Percentiles rank a stretch among this genome's conserved stretches.
Evolutionary conservation across 2,329 filamentous ascomycete genomes (phyloP).

Genomic region (Byssochlamys sp.): DNA sequence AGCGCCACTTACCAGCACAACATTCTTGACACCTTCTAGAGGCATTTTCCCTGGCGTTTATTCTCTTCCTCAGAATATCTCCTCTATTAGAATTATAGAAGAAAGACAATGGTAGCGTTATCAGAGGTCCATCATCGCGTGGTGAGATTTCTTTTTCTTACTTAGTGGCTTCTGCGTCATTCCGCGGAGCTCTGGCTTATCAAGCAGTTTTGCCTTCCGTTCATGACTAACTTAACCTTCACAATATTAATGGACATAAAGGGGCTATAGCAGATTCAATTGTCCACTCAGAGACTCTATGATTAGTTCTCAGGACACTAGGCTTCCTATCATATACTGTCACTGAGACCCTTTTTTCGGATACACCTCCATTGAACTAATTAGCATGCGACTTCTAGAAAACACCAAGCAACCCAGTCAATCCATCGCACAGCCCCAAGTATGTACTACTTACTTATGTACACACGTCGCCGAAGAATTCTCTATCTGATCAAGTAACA

Average conservation of each 20-base stretch:
- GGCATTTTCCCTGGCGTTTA: slow-evolving; percentile 23
- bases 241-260: background rate
- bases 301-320: too few relatives aligned
- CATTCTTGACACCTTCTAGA: slow-evolving; percentile 35
- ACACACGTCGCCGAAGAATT: background rate
- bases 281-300: too few relatives aligned
- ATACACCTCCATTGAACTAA: too few relatives aligned
- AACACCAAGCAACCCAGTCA: background rate
- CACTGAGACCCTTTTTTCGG: too few relatives aligned
- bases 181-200: background rate
- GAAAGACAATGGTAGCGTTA: background rate
- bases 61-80: background rate
- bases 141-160: slow-evolving; percentile 27
- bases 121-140: slow-evolving; percentile 19
- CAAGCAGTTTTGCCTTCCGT: background rate
- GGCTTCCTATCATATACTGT: too few relatives aligned
- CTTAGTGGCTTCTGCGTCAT: background rate
- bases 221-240: background rate
- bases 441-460: background rate
- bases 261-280: too few relatives aligned
- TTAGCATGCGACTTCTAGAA: background rate
- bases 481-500: background rate
- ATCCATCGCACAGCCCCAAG: background rate
- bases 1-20: slow-evolving; percentile 30
- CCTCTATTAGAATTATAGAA: background rate